Evolutionary conservation across 768 basidiomycete genomes (phyloP), one percentile per base, ranked within the genome.

Genomic region (Megacollybia marginata): DNA sequence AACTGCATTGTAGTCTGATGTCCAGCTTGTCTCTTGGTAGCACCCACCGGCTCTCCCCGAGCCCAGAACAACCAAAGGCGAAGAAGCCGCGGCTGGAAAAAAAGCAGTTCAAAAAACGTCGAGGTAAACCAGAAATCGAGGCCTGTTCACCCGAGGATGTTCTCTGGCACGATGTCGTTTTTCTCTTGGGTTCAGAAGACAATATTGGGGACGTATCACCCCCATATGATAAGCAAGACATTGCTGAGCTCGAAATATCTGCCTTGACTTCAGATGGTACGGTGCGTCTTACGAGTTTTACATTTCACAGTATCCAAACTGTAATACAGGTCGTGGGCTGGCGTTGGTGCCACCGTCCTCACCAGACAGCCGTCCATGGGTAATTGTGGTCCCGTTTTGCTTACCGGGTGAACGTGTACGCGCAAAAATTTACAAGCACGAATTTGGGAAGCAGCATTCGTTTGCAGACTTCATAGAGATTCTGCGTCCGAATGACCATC

Each of bases 321-420:
- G 63, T 89, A 88, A 87, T 46, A 80, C 83, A 54, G 84, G 82
- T 0, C 69, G 92, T 12, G 86, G 81, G 0, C 57, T 78, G 10
- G 71, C 76, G 4, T 70, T 73, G 9, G 63, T 28, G 2, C 23
- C 23, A 28, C 23, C 23, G 6, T 28, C 23, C 6, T 28, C 23
- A 28, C 23, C 67, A 0, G 63, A 73, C 5, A 66, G 64, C 7
- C 73, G 73, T 0, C 76, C 83, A 19, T 97, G 95, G 91, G 85
- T 85, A 1, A 70, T 97, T 33, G 72, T 90, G 33, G 79, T 87
- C 0, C 95, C 95, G 0, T 89, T 93, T 55, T 78, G 83, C 1
- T 74, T 98, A 9, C 91, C 92, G 0, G 85, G 85, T 9, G 95
- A 99, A 64, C 78, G 68, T 16, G 78, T 95, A 35, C 77, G 79